Base-by-base conservation (phyloP, 179 eudicot species). In the Beta corolliflora region DNA sequence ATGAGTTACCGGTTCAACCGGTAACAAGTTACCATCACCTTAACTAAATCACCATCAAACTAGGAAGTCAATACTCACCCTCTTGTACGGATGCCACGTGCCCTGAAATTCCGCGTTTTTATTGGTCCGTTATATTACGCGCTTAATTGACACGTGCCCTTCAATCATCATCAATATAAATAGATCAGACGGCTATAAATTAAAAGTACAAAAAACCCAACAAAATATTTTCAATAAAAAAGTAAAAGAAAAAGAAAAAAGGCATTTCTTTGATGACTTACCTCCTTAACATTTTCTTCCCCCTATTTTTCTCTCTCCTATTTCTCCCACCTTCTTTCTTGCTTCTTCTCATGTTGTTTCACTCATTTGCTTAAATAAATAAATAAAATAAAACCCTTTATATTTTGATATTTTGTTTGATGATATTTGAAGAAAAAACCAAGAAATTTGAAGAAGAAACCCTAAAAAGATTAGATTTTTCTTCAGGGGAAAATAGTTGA, bases 281-380 rank as follows among this genome's bases (percentile, higher is more conserved):
- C 46, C 75, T 9, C 58, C 31, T 19, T 7, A 23, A 21, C 41
- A 71, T 11, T 21, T 21, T 48, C 41, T 48, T 5, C 48, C 46
- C 60, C 77, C 44, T 53, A 16, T 14, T 58, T 41, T 36, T 59
- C 48, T 23, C 77, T 21, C 59, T 75, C 78, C 59, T 53, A 53
- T 36, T 36, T 36, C 63, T 70, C 74, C 83, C 70, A 67, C 50
- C 84, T 50, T 59, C 80, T 86, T 66, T 54, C 68, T 60, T 13
- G 60, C n/a, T n/a, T n/a, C 53, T 41, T 72, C 80, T 74, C 53
- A 18, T 74, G 67, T 36, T 48, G 12, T 55, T 79, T 16, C 76
- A 54, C 50, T 78, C 29, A 19, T 71, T 21, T 48, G 46, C 61
- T 73, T 73, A 5, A 73, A 53, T 53, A 50, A 73, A 45, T 45